Evolutionary conservation across 75 land plant species (phyloP).

Genomic region (Pseudotsuga menziesii): DNA sequence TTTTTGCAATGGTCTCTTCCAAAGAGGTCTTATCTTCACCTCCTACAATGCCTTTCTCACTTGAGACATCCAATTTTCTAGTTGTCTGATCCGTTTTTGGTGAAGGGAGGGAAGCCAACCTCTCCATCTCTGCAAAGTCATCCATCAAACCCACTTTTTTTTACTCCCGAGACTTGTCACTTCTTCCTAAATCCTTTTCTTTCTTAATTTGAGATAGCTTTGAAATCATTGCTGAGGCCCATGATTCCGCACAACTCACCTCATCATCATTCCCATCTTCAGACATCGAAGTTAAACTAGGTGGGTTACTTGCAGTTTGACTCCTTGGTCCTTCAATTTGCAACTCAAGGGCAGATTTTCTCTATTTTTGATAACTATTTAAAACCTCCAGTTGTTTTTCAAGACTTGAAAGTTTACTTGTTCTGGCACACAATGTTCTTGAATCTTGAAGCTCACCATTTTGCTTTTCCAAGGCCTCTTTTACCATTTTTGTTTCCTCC

Average conservation of each 20-base stretch:
- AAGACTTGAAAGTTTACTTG: conserved; percentile 59
- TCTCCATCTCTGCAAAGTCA: conserved; percentile 96
- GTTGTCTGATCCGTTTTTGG: conserved; percentile 18
- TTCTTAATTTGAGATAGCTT: conserved; percentile 55
- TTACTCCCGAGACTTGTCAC: conserved; percentile 31
- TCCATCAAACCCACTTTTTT: conserved; percentile 77
- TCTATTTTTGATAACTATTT: conserved; percentile 21
- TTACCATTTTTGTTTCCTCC: conserved; percentile 87
- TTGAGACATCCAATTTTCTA: not conserved
- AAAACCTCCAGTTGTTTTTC: conserved; percentile 40
- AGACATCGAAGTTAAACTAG: conserved; percentile 63
- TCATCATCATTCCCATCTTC: conserved; percentile 76
- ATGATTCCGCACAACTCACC: conserved; percentile 61
- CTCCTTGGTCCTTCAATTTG: conserved; percentile 17
- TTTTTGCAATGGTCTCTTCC: conserved; percentile 15
- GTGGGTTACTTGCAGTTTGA: conserved; percentile 43
- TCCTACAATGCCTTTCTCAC: conserved; percentile 2
- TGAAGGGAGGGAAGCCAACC: conserved; percentile 47
- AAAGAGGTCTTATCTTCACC: not conserved
- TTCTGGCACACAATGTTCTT: conserved; percentile 70
- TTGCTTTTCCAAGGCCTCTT: conserved; percentile 78
- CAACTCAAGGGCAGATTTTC: conserved; percentile 16
- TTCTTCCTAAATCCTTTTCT: conserved; percentile 29
- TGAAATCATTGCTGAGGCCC: conserved; percentile 49
- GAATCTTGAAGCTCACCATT: conserved; percentile 76